These are phyloP conservation scores for Collariella sp. DNA, from an alignment of 495 filamentous ascomycete species.

Conservation along the genomic window DNA sequence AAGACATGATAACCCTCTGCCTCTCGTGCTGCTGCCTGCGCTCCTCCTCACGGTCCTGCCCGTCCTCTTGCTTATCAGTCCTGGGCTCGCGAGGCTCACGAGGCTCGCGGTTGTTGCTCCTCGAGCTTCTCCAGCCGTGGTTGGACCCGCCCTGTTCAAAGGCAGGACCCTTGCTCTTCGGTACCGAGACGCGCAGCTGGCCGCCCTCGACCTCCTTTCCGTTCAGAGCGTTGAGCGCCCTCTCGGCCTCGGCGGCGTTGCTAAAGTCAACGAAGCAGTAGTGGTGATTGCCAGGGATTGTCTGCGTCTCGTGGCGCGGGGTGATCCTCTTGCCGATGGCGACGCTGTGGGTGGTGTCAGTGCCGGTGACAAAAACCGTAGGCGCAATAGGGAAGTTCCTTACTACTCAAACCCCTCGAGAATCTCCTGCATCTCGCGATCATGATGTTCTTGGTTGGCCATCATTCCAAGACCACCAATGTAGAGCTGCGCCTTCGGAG, in stretches of 20 bases:
- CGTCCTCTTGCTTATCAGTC: slow-evolving; percentile 1
- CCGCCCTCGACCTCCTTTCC: slow-evolving; percentile 18
- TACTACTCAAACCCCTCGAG: slow-evolving; percentile 50
- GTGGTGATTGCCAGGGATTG: slow-evolving; percentile 51
- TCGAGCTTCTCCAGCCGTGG: neutral
- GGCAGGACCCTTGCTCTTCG: slow-evolving; percentile 10
- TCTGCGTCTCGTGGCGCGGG: slow-evolving; percentile 45
- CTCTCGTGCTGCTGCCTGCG: slow-evolving; percentile 11
- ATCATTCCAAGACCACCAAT: slow-evolving; percentile 55
- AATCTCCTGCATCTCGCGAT: slow-evolving; percentile 46
- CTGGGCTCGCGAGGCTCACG: neutral
- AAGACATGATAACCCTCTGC: slow-evolving; percentile 13
- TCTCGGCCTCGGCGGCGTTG: slow-evolving; percentile 46
- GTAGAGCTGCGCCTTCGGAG: slow-evolving; percentile 46
- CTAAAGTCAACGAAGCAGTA: slow-evolving; percentile 61
- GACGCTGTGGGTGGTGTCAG: slow-evolving; percentile 22
- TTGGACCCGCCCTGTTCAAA: neutral
- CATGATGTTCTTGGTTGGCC: slow-evolving; percentile 46
- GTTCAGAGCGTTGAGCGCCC: slow-evolving; percentile 29
- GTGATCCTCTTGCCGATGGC: slow-evolving; percentile 57
- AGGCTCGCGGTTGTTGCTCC: neutral
- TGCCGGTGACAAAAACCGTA: neutral
- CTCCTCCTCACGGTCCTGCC: slow-evolving; percentile 3
- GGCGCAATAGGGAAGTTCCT: neutral
- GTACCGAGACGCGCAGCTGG: slow-evolving; percentile 13